These are phyloP conservation scores for Ambrosiella cleistominuta DNA, from an alignment of 2,329 filamentous ascomycete species.

Conservation along the genomic window DNA sequence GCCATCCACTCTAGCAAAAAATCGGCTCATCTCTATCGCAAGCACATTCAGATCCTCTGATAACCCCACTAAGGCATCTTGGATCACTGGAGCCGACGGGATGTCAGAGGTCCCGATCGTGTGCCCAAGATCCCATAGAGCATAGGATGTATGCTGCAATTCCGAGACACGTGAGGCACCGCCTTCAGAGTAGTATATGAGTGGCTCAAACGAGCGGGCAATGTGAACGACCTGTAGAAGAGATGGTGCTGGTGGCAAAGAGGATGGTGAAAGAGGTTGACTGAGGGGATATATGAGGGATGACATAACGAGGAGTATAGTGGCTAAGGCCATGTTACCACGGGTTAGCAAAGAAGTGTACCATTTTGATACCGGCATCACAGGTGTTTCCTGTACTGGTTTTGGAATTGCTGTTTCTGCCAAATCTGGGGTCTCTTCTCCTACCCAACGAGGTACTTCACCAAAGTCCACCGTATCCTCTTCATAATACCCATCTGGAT, in stretches of 20 bases:
- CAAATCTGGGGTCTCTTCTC: too few relatives aligned
- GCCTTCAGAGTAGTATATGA: slow-evolving; percentile 88
- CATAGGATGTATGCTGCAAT: slow-evolving; percentile 76
- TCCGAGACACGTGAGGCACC: slow-evolving; percentile 73
- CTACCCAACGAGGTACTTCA: not conserved
- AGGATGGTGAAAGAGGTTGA: slow-evolving; percentile 41
- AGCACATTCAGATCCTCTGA: slow-evolving; percentile 73
- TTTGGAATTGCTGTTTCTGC: too few relatives aligned
- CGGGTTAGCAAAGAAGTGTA: not conserved
- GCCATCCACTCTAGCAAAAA: slow-evolving; percentile 84
- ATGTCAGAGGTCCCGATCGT: slow-evolving; percentile 73
- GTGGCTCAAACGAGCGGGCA: slow-evolving; percentile 78
- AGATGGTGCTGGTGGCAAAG: slow-evolving; percentile 47
- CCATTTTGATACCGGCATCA: too few relatives aligned
- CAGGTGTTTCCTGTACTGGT: too few relatives aligned
- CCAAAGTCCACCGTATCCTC: not conserved
- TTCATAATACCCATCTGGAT: not conserved
- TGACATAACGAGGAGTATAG: not conserved
- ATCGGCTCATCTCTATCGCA: slow-evolving; percentile 70
- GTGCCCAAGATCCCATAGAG: slow-evolving; percentile 88
- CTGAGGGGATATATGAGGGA: slow-evolving; percentile 31
- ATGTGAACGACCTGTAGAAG: slow-evolving; percentile 80
- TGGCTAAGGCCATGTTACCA: not conserved
- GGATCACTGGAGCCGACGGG: slow-evolving; percentile 74
- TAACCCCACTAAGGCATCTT: slow-evolving; percentile 66